Base-by-base conservation (phyloP, 768 basidiomycete species). In the Pisolithus sp. region DNA sequence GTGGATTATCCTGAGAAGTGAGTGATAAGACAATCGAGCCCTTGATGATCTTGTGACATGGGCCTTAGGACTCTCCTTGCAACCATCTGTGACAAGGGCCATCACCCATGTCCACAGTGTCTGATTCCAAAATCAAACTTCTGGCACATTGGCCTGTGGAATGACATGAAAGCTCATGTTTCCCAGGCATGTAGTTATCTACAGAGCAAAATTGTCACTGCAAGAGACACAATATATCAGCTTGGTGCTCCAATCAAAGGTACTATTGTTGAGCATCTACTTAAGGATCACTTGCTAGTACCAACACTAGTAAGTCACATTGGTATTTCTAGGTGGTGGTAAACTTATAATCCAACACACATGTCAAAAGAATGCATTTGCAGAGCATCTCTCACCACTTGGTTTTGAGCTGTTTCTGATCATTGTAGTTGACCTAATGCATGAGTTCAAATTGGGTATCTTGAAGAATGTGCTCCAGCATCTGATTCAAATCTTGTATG, bases 361-460 rank as follows among this genome's bases (percentile, higher is more conserved):
- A 9, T 23, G 21, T 15, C 23, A 7, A 42, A 42, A 71, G 71
- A 71, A 71, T 53, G 55, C 68, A 4, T 72, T 75, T 52, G 66
- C 65, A 0, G 52, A 59, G 6, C 46, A 48, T 8, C 49, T 70
- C 1, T 48, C 50, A 2, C 18, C 37, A 9, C 47, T 59, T 20
- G 58, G 57, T 0, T 63, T 66, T 34, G 55, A 68, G 38, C 21
- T 63, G 3, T 69, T 54, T 52, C n/a, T 9, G 0, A 64, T 68
- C 24, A 59, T 73, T 2, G 60, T 65, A 0, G 57, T 62, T 0
- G 72, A 77, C 50, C 49, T 75, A n/a, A 34, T 77, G 59, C 74
- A 75, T 50, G 71, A 75, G 44, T 56, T 71, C 31, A 72, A 75
- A 47, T 61, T 73, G 0, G 71, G 74, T 0, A 67, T 70, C 0